These are phyloP conservation scores for Microcera coccophila DNA, from an alignment of 2,329 filamentous ascomycete genomes.

Conservation along the genomic window DNA sequence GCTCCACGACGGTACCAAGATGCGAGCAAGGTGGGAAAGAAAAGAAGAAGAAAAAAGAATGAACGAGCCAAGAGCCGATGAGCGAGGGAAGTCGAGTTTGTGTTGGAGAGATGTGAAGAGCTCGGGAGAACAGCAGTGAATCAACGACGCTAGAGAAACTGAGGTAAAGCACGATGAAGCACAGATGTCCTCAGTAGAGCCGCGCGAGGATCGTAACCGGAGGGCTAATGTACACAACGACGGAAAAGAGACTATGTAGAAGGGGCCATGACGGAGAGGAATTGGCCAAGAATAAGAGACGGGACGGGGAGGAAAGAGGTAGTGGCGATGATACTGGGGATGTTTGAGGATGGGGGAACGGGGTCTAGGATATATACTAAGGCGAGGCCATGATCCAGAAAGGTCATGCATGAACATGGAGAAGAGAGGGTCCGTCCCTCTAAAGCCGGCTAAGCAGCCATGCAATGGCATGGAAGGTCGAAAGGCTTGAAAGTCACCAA, in stretches of 20 bases:
- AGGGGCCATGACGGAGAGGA: constrained; percentile 25
- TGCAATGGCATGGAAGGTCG: constrained; percentile 24
- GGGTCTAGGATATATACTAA: constrained; percentile 46
- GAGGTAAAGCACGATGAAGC: too few relatives aligned
- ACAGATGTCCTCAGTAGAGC: constrained; percentile 23
- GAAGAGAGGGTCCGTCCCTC: constrained; percentile 34
- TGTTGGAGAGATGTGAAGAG: too few relatives aligned
- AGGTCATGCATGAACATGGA: constrained; percentile 38
- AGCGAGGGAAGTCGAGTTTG: too few relatives aligned
- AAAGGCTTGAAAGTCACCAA: constrained; percentile 19
- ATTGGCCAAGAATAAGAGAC: constrained; percentile 21
- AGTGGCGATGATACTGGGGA: constrained; percentile 25
- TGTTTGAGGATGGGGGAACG: constrained; percentile 35
- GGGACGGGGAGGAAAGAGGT: constrained; percentile 24
- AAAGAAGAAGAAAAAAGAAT: neutral
- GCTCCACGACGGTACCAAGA: neutral
- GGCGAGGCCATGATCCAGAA: constrained; percentile 22
- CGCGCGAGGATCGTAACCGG: constrained; percentile 18
- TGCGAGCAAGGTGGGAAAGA: neutral
- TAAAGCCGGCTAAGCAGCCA: constrained; percentile 20
- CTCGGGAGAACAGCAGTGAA: constrained; percentile 13
- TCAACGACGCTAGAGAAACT: constrained; percentile 26
- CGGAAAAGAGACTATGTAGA: constrained; percentile 25
- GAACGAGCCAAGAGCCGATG: too few relatives aligned
- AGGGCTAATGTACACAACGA: constrained; percentile 25